Evolutionary conservation across 139 green algal genomes (phyloP), one percentile per base, ranked within the genome.

Genomic region (Chlorella sp.): DNA sequence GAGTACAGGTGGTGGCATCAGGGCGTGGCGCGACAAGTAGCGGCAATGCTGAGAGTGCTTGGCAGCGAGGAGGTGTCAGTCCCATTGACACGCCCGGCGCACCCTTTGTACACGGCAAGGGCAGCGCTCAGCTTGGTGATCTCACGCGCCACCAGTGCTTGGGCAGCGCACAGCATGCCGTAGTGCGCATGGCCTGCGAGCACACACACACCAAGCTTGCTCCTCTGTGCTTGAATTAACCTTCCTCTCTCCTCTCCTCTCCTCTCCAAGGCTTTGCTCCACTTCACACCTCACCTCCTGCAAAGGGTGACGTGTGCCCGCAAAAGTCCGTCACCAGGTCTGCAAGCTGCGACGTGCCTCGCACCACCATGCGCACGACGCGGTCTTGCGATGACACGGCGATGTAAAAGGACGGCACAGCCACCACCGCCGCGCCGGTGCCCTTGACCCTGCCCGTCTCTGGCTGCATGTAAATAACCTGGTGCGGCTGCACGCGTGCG

Each of bases 251-350:
- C 55, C 6, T 63, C 24, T 63, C 14, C 6, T 63, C 24, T 29
- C 27, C 61, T 5, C 24, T 35, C 61, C n/a, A n/a, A n/a, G n/a
- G 6, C 22, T 6, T 67, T 3, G 24, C 3, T 3, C n/a, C 61
- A 35, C 14, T 35, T 26, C 61, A 30, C 61, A 29, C 35, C 62
- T 5, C 62, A 71, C 65, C 65, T 17, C 22, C 24, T n/a, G 61
- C 34, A 24, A 71, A 71, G 35, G 5, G 35, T 33, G 35, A 24
- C 22, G 65, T 71, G n/a, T 69, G 50, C 22, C 70, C 70, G 24
- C 59, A 69, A 17, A 75, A 55, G 42, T 55, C 42, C 42, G 55
- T 65, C 5, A 75, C 50, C 70, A 75, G 27, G 70, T 75, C 70
- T 10, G 49, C 29, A 10, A 75, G 59, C 5, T 27, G 30, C 3